Conservation (phyloP, 495 filamentous ascomycete genomes). For the Penicillium bovifimosum region DNA sequence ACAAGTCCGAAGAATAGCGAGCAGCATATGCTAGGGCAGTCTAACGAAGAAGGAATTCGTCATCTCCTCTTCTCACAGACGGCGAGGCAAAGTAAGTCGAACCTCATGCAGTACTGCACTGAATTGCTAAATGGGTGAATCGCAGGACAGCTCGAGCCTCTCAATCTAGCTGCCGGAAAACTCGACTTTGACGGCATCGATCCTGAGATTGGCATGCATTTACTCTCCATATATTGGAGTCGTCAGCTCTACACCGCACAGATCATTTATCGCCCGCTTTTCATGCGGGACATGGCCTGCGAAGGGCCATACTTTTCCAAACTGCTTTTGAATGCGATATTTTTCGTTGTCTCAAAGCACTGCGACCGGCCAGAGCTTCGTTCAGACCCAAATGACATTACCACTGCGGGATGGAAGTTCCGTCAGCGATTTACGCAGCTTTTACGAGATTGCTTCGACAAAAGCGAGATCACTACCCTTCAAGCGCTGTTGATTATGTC, state of each 20-base stretch:
- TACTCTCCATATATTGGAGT: constrained; percentile 38
- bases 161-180: constrained; percentile 23
- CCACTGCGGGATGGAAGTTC: constrained; percentile 33
- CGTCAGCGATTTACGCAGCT: constrained; percentile 36
- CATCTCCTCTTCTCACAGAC: constrained; percentile 26
- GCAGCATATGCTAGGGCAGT: constrained; percentile 4
- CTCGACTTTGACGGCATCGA: constrained; percentile 40
- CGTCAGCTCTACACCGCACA: constrained; percentile 32
- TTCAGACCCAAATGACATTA: constrained; percentile 28
- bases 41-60: constrained; percentile 16
- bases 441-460: constrained; percentile 32
- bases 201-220: constrained; percentile 34
- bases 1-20: constrained; percentile 10
- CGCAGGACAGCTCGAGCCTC: constrained; percentile 26
- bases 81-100: constrained; percentile 21
- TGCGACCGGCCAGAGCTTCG: constrained; percentile 28
- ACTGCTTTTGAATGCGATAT: constrained; percentile 44
- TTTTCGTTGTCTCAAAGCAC: constrained; percentile 37
- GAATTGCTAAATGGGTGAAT: neutral
- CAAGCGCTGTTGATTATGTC: constrained; percentile 42
- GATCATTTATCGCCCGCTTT: constrained; percentile 28
- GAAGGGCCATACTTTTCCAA: constrained; percentile 43
- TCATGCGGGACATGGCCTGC: constrained; percentile 34
- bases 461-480: constrained; percentile 41
- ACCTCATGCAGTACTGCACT: neutral